phyloP scores from a whole-genome alignment of 495 filamentous ascomycete genomes.

The Pyrenula aspistea region DNA sequence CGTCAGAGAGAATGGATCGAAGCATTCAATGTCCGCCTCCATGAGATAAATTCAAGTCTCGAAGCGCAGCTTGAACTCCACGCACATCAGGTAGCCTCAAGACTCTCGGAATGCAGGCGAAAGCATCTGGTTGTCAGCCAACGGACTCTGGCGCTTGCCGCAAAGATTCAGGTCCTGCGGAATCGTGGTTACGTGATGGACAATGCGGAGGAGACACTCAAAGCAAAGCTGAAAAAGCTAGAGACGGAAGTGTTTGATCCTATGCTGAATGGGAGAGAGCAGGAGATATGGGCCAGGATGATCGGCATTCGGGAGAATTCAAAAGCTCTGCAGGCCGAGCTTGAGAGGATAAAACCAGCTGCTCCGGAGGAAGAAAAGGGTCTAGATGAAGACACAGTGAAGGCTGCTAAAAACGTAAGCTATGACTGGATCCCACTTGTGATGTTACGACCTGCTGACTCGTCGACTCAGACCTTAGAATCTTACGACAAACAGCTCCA shows the following conservation, averaged over 20 bases:
- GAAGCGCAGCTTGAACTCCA: slow-evolving; percentile 69
- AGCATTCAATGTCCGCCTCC: slow-evolving; percentile 66
- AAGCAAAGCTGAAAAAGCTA: slow-evolving; percentile 66
- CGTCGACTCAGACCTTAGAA: slow-evolving; percentile 56
- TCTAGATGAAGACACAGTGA: slow-evolving; percentile 66
- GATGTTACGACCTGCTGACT: not conserved
- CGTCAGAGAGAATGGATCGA: slow-evolving; percentile 63
- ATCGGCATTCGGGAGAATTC: slow-evolving; percentile 72
- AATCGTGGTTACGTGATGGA: slow-evolving; percentile 90
- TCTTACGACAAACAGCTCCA: slow-evolving; percentile 82
- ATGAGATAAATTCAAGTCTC: slow-evolving; percentile 80
- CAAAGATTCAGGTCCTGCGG: slow-evolving; percentile 82
- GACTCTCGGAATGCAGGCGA: slow-evolving; percentile 66
- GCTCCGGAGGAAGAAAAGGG: slow-evolving; percentile 36
- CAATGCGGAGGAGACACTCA: slow-evolving; percentile 80
- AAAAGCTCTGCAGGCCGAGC: slow-evolving; percentile 64
- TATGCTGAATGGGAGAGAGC: slow-evolving; percentile 63
- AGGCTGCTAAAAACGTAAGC: slow-evolving; percentile 74
- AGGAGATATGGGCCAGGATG: slow-evolving; percentile 96
- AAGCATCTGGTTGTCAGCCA: slow-evolving; percentile 71
- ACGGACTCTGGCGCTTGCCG: slow-evolving; percentile 71
- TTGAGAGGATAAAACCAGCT: slow-evolving; percentile 48
- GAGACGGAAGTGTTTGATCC: slow-evolving; percentile 75
- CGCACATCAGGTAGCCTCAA: slow-evolving; percentile 67
- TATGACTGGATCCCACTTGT: not conserved